phyloP scores from a whole-genome alignment of 805 yeast species.

The Yarrowia yakushimensis region DNA sequence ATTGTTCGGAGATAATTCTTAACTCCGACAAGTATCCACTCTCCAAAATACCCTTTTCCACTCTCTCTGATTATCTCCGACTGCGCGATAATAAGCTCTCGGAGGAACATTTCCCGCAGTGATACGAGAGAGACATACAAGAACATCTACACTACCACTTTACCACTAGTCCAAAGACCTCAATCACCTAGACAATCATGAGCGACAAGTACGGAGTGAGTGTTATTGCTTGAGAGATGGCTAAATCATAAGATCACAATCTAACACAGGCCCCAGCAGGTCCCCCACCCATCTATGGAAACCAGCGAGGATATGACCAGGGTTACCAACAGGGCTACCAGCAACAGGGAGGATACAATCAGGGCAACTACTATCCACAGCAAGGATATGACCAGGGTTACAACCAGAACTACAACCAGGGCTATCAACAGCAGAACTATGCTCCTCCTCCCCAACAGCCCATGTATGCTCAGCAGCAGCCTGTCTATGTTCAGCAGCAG shows the following conservation, averaged over 20 bases:
- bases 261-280: slow-evolving; percentile 23
- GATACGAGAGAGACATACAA: neutral
- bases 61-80: neutral
- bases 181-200: neutral
- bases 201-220: slow-evolving; percentile 23
- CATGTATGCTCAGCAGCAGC: slow-evolving; percentile 26
- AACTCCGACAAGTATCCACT: too few species aligned
- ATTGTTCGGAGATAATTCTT: neutral
- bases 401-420: slow-evolving; percentile 23
- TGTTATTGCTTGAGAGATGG: too few species aligned
- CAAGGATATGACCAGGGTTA: slow-evolving; percentile 27
- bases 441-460: slow-evolving; percentile 28
- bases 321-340: slow-evolving; percentile 17
- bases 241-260: too few species aligned
- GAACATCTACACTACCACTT: neutral
- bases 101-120: slow-evolving; percentile 11
- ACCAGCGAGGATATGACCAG: slow-evolving; percentile 22
- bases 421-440: slow-evolving; percentile 24
- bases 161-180: neutral
- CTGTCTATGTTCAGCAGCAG: slow-evolving; percentile 30
- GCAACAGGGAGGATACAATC: slow-evolving; percentile 25
- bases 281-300: slow-evolving; percentile 22
- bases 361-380: slow-evolving; percentile 25
- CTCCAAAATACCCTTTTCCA: neutral
- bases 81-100: slow-evolving; percentile 11